These are phyloP conservation scores for Erysimum pusillum DNA, from an alignment of 441 rosid species.

Conservation along the genomic window DNA sequence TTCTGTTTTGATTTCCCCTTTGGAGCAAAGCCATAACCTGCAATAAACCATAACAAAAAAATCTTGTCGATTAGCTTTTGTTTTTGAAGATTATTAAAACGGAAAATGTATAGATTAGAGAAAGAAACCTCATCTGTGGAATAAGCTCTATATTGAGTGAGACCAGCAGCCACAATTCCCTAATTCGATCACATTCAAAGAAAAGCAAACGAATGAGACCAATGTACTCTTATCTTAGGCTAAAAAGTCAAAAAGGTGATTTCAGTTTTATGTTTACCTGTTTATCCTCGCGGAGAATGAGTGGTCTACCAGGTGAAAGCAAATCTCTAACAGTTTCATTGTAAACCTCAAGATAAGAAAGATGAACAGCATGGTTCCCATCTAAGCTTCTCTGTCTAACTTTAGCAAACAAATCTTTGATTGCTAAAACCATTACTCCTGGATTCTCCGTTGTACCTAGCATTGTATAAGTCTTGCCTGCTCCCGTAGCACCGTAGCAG, in stretches of 20 bases:
- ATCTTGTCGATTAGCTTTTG: constrained; percentile 16
- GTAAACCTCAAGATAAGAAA: constrained; percentile 93
- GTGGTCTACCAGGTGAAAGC: constrained; percentile 97
- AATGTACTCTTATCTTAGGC: constrained; percentile 13
- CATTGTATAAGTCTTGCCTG: constrained; percentile 97
- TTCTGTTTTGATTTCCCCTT: constrained; percentile 91
- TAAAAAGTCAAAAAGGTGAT: neutral
- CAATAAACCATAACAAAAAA: constrained; percentile 26
- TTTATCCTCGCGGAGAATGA: constrained; percentile 90
- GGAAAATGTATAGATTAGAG: constrained; percentile 17
- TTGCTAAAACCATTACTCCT: constrained; percentile 98
- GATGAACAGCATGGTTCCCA: constrained; percentile 88
- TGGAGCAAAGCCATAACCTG: constrained; percentile 94
- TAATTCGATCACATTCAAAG: constrained; percentile 40
- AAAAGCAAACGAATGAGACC: constrained; percentile 21
- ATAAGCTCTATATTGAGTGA: constrained; percentile 92
- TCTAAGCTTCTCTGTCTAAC: constrained; percentile 86
- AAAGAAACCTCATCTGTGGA: constrained; percentile 85
- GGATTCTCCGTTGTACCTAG: constrained; percentile 89
- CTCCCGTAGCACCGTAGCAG: constrained; percentile 98
- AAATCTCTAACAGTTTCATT: constrained; percentile 93
- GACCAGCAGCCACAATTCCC: constrained; percentile 94
- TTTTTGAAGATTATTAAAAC: neutral
- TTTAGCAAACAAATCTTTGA: constrained; percentile 87
- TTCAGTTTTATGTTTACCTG: constrained; percentile 57